These are phyloP conservation scores for Coprinellus micaceus DNA, from an alignment of 768 basidiomycete species.

Conservation along the genomic window DNA sequence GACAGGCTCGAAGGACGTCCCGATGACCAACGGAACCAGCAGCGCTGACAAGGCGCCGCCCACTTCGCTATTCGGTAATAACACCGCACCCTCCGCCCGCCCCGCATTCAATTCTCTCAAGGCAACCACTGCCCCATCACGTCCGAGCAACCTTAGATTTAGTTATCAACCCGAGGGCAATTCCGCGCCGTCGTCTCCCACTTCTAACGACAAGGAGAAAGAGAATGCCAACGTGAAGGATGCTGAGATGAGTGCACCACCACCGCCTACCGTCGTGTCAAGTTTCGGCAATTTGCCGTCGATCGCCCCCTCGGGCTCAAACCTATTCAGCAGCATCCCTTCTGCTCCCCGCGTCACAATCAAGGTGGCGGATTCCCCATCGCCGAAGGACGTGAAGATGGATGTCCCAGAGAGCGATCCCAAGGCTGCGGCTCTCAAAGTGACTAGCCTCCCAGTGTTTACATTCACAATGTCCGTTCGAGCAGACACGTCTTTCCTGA, in stretches of 20 bases:
- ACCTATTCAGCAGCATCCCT: slow-evolving; percentile 7
- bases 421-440: slow-evolving; percentile 24
- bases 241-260: slow-evolving; percentile 10
- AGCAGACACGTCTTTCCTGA: too few relatives aligned
- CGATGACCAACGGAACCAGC: background rate
- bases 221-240: too few relatives aligned
- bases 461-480: too few relatives aligned
- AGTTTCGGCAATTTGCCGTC: slow-evolving; percentile 9
- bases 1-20: background rate
- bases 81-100: background rate
- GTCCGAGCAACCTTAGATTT: slow-evolving; percentile 74
- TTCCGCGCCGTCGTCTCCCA: slow-evolving; percentile 26
- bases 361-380: background rate
- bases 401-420: background rate
- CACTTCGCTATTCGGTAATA: background rate
- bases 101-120: slow-evolving; percentile 2
- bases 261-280: slow-evolving; percentile 9
- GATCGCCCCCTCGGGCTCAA: slow-evolving; percentile 1
- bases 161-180: slow-evolving; percentile 59
- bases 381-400: background rate
- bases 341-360: background rate
- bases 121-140: slow-evolving; percentile 56
- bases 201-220: slow-evolving; percentile 19
- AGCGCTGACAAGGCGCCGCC: slow-evolving; percentile 17
- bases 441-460: slow-evolving; percentile 30